A percentile compares a stretch with the other conserved stretches of the same genome.
Evolutionary conservation across 768 basidiomycete species (phyloP).

Genomic region (Leccinum incarnatum): DNA sequence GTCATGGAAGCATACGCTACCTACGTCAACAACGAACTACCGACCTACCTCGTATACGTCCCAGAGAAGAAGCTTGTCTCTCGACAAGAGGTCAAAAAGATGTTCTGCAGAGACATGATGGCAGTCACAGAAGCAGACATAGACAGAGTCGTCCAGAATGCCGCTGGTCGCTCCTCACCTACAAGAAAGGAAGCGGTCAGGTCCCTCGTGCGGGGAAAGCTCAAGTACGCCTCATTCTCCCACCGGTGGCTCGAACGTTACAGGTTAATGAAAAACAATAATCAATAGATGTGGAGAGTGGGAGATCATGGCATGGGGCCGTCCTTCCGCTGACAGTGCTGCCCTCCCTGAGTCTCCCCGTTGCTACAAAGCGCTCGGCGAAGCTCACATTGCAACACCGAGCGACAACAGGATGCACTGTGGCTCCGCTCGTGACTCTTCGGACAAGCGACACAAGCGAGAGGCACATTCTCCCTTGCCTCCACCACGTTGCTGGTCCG

Average conservation of each 20-base stretch:
- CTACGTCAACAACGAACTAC: conserved; percentile 31
- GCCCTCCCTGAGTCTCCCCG: conserved; percentile 32
- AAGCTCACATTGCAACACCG: not conserved
- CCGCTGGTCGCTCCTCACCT: conserved; percentile 23
- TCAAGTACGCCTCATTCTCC: conserved; percentile 30
- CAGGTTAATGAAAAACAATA: conserved; percentile 30
- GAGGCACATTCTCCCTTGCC: not conserved
- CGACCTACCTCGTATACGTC: conserved; percentile 29
- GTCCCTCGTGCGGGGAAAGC: conserved; percentile 20
- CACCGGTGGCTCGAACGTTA: conserved; percentile 30
- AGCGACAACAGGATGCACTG: not conserved
- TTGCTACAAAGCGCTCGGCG: conserved; percentile 27
- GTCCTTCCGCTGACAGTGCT: conserved; percentile 24
- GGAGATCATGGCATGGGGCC: conserved; percentile 34
- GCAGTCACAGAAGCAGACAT: conserved; percentile 27
- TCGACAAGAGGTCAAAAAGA: conserved; percentile 30
- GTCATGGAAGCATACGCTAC: conserved; percentile 22
- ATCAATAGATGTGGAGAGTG: conserved; percentile 30
- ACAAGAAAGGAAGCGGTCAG: conserved; percentile 28
- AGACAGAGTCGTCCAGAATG: conserved; percentile 14
- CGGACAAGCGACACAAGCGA: not conserved
- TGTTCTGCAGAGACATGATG: conserved; percentile 27
- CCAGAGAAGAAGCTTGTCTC: conserved; percentile 26
- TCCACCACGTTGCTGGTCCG: not conserved
- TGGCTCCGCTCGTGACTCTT: not conserved